Base-by-base conservation (phyloP, 495 filamentous ascomycete species). In the Penicillium arizonense region DNA sequence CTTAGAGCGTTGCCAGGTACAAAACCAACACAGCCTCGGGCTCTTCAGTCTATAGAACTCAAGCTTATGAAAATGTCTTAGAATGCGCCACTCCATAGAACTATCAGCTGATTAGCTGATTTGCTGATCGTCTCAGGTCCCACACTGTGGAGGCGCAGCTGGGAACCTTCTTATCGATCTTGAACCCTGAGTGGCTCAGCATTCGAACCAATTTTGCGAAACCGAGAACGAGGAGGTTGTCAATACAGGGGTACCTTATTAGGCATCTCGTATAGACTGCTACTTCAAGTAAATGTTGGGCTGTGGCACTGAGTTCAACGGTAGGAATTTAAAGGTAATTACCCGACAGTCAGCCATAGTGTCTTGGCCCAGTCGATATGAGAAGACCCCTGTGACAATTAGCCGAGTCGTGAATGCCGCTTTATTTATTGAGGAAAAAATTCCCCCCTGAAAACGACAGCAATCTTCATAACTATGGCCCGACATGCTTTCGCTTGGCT, bases 61-160 rank as follows among this genome's bases (percentile, higher is more conserved):
- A 2, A 30, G 24, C 0, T 7, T 30, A 30, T 30, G 8, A 30
- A 18, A 1, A 30, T 30, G 7, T 30, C 28, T 8, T 30, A 2
- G 28, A 30, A 30, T 30, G 28, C 28, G 28, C 7, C 28, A 10
- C 2, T 30, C 28, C 28, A 30, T 7, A 30, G 28, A 30, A 9
- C 5, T 30, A 9, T 30, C 26, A 32, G 43, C 28, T 45, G 43
- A 45, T 45, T 32, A 32, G 43, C 28, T 45, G 43, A 45, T 45
- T 32, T 45, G 9, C 1, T 11, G 35, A 32, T 47, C 26, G 24
- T 5, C 13, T 26, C 9, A 28, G 6, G 36, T 28, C 26, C 39
- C 32, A 42, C 38, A 34, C 13, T 20, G 41, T 56, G 37, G 43
- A 46, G 55, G 55, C 55, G 55, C 34, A 57, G 55, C 48, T 37